Conservation (phyloP, 306 rosid species). For the Begonia fuchsioides region DNA sequence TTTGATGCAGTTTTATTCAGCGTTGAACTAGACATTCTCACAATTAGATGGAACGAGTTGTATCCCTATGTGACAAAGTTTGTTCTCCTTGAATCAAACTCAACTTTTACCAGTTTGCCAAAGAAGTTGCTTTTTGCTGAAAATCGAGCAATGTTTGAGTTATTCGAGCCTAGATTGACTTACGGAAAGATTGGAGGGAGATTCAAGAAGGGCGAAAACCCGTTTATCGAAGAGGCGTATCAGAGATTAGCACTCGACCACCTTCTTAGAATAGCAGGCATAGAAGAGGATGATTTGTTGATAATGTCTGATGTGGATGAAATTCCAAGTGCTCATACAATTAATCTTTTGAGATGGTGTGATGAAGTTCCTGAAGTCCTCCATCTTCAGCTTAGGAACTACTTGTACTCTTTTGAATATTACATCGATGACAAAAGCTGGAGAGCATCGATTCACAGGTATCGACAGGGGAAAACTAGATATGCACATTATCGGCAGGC, state of each 20-base stretch:
- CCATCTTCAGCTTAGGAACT: slow-evolving; percentile 59
- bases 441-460: slow-evolving; percentile 36
- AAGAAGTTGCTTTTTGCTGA: slow-evolving; percentile 42
- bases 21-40: slow-evolving; percentile 65
- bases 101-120: slow-evolving; percentile 55
- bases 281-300: slow-evolving; percentile 63
- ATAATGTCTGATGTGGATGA: slow-evolving; percentile 58
- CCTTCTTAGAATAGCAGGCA: slow-evolving; percentile 57
- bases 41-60: slow-evolving; percentile 69
- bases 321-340: slow-evolving; percentile 85
- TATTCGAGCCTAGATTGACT: slow-evolving; percentile 43
- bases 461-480: slow-evolving; percentile 25
- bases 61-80: slow-evolving; percentile 50
- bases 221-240: slow-evolving; percentile 74
- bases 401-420: slow-evolving; percentile 72
- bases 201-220: slow-evolving; percentile 58
- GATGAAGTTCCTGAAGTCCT: slow-evolving; percentile 47
- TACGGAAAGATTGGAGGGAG: slow-evolving; percentile 53
- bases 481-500: slow-evolving; percentile 32
- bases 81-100: slow-evolving; percentile 69
- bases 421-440: slow-evolving; percentile 49
- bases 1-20: slow-evolving; percentile 74
- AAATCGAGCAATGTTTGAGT: slow-evolving; percentile 38
- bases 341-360: slow-evolving; percentile 86
- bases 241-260: slow-evolving; percentile 63